These are phyloP conservation scores for Blastocystis sp. DNA, from an alignment of 352 stramenopile genomes.

Conservation along the genomic window DNA sequence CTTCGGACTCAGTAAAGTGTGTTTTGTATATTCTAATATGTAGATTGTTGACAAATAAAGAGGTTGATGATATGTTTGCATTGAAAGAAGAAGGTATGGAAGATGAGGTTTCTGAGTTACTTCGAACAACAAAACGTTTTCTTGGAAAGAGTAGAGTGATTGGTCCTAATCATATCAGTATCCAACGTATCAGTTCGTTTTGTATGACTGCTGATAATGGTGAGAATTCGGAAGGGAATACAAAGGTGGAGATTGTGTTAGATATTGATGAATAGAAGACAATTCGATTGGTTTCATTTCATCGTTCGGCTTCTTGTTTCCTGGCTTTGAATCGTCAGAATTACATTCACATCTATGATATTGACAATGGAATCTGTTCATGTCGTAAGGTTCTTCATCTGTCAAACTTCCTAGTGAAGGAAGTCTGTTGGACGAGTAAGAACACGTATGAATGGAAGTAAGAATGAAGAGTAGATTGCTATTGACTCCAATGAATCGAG, in stretches of 20 bases:
- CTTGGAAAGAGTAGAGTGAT: neutral
- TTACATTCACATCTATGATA: neutral
- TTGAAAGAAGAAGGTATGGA: neutral
- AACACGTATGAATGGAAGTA: slow-evolving; percentile 1
- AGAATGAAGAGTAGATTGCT: neutral
- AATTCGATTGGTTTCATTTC: neutral
- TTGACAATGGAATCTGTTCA: neutral
- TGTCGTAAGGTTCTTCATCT: slow-evolving; percentile 22
- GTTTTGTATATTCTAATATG: neutral
- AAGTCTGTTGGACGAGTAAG: slow-evolving; percentile 31
- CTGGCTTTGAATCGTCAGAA: neutral
- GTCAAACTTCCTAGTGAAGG: neutral
- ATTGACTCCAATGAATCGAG: slow-evolving; percentile 1
- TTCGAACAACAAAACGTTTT: slow-evolving; percentile 42
- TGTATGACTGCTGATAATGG: neutral
- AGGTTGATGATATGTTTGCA: slow-evolving; percentile 13
- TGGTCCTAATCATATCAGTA: neutral
- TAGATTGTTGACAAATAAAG: neutral
- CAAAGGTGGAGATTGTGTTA: neutral
- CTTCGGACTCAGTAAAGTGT: neutral
- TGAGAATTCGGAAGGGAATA: neutral
- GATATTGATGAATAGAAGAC: neutral
- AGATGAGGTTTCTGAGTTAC: neutral
- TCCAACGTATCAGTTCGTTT: slow-evolving; percentile 3
- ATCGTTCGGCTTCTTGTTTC: slow-evolving; percentile 8